Evolutionary conservation across 768 basidiomycete species (phyloP).

Genomic region (Erythrobasidium yunnanense): DNA sequence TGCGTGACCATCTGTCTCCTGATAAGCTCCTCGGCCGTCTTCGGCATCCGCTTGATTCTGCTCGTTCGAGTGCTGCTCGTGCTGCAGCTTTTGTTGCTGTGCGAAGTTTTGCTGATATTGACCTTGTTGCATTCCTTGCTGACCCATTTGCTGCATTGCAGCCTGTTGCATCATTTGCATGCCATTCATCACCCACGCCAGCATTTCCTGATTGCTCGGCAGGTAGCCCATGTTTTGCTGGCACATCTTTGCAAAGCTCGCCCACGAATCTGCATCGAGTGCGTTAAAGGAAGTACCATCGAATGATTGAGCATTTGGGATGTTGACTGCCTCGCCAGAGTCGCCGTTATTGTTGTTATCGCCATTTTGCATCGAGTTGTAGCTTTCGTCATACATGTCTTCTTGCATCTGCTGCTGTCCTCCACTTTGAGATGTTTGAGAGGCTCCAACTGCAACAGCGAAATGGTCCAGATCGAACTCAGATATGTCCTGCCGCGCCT

Average conservation of each 20-base stretch:
- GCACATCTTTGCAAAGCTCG: slow-evolving; percentile 16
- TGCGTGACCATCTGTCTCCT: too few relatives aligned
- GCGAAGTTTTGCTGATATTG: background rate
- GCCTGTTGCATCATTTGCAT: slow-evolving; percentile 16
- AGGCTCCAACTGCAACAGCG: background rate
- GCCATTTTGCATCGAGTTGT: too few relatives aligned
- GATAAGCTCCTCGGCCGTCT: too few relatives aligned
- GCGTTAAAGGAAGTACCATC: background rate
- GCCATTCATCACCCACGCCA: slow-evolving; percentile 13
- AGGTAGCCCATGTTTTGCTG: background rate
- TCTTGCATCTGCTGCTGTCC: too few relatives aligned
- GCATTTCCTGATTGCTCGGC: slow-evolving; percentile 17
- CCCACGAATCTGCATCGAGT: slow-evolving; percentile 13
- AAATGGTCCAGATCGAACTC: background rate
- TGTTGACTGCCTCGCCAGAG: background rate
- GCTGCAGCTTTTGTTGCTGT: background rate
- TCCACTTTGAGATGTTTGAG: too few relatives aligned
- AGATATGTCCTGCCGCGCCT: background rate
- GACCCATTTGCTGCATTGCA: background rate
- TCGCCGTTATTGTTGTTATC: too few relatives aligned
- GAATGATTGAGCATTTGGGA: background rate
- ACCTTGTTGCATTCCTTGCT: background rate
- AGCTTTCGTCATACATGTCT: too few relatives aligned
- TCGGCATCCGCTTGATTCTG: too few relatives aligned
- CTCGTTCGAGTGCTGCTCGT: background rate